Base-by-base conservation (phyloP, 805 yeast genomes). In the Metschnikowia anglica region DNA sequence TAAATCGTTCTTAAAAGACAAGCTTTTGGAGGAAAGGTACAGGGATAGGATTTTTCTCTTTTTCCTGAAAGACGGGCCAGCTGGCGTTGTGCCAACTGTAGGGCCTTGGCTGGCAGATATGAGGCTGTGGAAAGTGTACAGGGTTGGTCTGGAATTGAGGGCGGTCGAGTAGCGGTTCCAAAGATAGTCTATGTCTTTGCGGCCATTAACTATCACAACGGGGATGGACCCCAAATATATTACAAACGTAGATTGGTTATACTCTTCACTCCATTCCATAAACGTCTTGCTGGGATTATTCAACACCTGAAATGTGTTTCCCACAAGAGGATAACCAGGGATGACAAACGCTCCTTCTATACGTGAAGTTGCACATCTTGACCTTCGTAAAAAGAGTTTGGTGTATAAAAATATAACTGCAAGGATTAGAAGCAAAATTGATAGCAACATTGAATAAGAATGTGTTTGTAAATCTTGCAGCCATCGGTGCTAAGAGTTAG, bases 201-300 rank as follows among this genome's bases (percentile, higher is more conserved):
- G 81, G 1, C 84, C 74, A 55, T 85, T 83, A n/a, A 80, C 90
- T 13, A 86, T 81, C 10, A 86, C 72, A 1, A 82, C 76, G 11
- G 74, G 63, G 29, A 62, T 68, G 15, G 58, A 63, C 0, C 95
- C 95, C 41, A 85, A 60, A 35, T 84, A 61, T 33, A 84, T 68
- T 52, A 85, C 91, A 55, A 74, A 84, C 1, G 83, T 74, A 5
- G 67, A 60, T 4, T 35, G 25, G 0, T 76, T 72, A 47, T 73
- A 70, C 11, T 46, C 44, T n/a, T 58, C 35, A 0, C 73, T 40
- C 79, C 87, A 77, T 12, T 60, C 46, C 38, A 60, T 46, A 53
- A 76, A 81, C 7, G 61, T 61, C 13, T 67, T 39, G 9, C 86
- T 74, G 0, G 88, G 86, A 36, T 77, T 72, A 19, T 59, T 28